These are phyloP conservation scores for Fusarium drepaniforme DNA, from an alignment of 2,329 filamentous ascomycete genomes.

Conservation along the genomic window DNA sequence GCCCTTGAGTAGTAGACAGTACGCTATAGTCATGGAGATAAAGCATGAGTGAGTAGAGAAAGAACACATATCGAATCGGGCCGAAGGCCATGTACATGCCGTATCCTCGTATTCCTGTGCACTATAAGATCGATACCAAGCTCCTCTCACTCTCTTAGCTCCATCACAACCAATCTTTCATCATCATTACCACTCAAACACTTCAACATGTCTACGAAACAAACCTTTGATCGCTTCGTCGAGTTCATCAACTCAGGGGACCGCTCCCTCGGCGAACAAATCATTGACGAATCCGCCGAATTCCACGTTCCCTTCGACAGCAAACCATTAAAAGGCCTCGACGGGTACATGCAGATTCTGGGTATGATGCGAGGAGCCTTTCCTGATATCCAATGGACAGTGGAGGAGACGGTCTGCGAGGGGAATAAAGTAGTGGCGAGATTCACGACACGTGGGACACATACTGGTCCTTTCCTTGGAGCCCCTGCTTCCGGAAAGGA, in stretches of 20 bases:
- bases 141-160: background rate
- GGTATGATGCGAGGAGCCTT: background rate
- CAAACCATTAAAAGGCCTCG: background rate
- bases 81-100: background rate
- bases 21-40: no score
- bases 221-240: background rate
- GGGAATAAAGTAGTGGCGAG: background rate
- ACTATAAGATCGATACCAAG: background rate
- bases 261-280: background rate
- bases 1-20: no score
- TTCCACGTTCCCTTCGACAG: background rate
- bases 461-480: background rate
- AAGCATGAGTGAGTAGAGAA: background rate
- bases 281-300: background rate
- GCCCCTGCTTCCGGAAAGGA: background rate
- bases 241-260: background rate
- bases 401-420: background rate
- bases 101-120: background rate
- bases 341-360: background rate
- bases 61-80: background rate
- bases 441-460: background rate
- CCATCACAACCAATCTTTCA: background rate
- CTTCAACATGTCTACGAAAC: background rate
- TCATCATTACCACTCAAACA: background rate
- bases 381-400: background rate